phyloP scores from a whole-genome alignment of 148 eudicot species.

The Suaeda aralocaspica region DNA sequence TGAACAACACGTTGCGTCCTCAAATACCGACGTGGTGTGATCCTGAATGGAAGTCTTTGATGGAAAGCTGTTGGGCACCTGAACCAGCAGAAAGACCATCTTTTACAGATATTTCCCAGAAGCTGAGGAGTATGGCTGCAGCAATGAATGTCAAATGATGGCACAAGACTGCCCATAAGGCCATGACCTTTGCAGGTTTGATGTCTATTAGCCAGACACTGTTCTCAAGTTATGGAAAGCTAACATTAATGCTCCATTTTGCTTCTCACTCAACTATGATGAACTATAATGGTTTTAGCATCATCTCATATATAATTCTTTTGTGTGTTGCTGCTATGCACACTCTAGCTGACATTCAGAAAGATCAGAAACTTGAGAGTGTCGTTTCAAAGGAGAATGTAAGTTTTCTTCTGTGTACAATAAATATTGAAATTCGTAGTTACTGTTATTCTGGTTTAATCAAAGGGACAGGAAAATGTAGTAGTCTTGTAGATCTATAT shows the following conservation, averaged over 20 bases:
- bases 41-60: slow-evolving; percentile 91
- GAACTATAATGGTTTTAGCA: slow-evolving; percentile 18
- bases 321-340: slow-evolving; percentile 26
- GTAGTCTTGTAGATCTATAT: not conserved
- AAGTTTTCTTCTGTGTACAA: slow-evolving; percentile 6
- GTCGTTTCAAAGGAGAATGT: slow-evolving; percentile 19
- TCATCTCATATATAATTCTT: slow-evolving; percentile 21
- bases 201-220: slow-evolving; percentile 22
- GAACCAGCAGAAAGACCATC: slow-evolving; percentile 78
- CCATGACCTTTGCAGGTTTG: slow-evolving; percentile 13
- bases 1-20: slow-evolving; percentile 83
- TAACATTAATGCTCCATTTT: slow-evolving; percentile 16
- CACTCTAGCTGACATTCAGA: slow-evolving; percentile 21
- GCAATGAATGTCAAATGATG: slow-evolving; percentile 83
- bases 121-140: slow-evolving; percentile 90
- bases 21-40: slow-evolving; percentile 96
- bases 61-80: slow-evolving; percentile 92
- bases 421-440: not conserved
- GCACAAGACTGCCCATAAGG: not conserved
- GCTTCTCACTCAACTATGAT: slow-evolving; percentile 16
- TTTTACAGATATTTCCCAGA: slow-evolving; percentile 88
- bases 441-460: not conserved
- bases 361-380: slow-evolving; percentile 12
- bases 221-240: slow-evolving; percentile 22
- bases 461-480: not conserved